These are phyloP conservation scores for Salix purpurea DNA, from an alignment of 345 rosid species.

Conservation along the genomic window DNA sequence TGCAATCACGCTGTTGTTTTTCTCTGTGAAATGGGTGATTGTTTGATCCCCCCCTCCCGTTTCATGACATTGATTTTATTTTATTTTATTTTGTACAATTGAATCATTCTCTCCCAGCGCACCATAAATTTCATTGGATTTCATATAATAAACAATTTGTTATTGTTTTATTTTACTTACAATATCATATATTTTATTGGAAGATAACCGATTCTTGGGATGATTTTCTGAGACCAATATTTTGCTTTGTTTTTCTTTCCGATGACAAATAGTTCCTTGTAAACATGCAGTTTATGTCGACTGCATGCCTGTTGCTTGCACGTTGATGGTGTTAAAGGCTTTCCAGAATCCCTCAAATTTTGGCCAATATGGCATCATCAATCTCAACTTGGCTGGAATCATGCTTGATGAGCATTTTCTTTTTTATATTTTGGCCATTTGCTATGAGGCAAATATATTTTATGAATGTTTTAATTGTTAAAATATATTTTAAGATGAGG, in stretches of 20 bases:
- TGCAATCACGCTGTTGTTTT: neutral
- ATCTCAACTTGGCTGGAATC: too few relatives aligned
- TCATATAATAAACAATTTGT: neutral
- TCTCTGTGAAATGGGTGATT: constrained; percentile 1
- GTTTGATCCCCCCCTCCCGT: neutral
- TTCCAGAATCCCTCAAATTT: neutral
- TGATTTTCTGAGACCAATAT: neutral
- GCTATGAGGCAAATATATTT: too few relatives aligned
- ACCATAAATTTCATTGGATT: neutral
- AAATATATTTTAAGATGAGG: too few relatives aligned
- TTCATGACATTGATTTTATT: neutral
- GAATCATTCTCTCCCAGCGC: neutral
- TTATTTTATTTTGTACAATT: constrained; percentile 4
- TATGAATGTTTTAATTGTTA: too few relatives aligned
- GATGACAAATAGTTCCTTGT: neutral
- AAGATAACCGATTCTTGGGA: neutral
- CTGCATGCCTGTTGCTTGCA: neutral
- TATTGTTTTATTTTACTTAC: neutral
- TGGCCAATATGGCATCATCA: too few relatives aligned
- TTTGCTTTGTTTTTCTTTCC: neutral
- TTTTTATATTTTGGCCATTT: too few relatives aligned
- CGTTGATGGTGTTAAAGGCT: neutral
- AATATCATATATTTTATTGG: neutral
- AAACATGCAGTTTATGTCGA: neutral
- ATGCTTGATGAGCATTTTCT: too few relatives aligned